A percentile compares a stretch with the other conserved stretches of the same genome.
Evolutionary conservation across 1,139 yeast genomes (phyloP).

Genomic region (Yarrowia galli): DNA sequence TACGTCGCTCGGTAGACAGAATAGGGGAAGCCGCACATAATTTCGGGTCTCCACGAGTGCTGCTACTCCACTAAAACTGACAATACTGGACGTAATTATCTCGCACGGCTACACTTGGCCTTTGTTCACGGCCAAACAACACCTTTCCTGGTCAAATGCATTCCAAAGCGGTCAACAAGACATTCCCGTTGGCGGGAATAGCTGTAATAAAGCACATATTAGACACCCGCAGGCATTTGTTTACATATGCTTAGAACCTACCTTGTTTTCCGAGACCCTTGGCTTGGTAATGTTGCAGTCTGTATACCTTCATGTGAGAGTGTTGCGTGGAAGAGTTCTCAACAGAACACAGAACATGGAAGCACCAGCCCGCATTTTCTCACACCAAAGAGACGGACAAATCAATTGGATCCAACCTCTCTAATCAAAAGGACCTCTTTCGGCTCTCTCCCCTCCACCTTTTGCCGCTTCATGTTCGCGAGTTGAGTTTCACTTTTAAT

Average conservation of each 20-base stretch:
- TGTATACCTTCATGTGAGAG: no score
- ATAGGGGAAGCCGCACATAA: not conserved
- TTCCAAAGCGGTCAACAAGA: conserved; percentile 5
- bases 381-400: no score
- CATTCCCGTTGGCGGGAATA: not conserved
- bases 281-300: no score
- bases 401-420: no score
- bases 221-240: not conserved
- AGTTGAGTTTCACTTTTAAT: not conserved
- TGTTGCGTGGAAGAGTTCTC: no score
- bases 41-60: no score
- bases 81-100: not conserved
- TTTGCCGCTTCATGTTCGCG: not conserved
- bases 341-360: no score
- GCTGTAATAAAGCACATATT: not conserved
- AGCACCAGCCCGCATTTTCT: no score
- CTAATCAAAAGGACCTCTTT: no score
- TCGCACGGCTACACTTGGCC: not conserved
- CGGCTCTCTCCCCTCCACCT: not conserved
- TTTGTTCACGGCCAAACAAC: not conserved
- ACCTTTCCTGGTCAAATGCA: not conserved
- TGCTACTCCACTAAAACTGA: not conserved
- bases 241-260: not conserved
- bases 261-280: no score
- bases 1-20: not conserved